phyloP scores from a whole-genome alignment of 1,284 basidiomycete species.

The Acaromyces ingoldii region DNA sequence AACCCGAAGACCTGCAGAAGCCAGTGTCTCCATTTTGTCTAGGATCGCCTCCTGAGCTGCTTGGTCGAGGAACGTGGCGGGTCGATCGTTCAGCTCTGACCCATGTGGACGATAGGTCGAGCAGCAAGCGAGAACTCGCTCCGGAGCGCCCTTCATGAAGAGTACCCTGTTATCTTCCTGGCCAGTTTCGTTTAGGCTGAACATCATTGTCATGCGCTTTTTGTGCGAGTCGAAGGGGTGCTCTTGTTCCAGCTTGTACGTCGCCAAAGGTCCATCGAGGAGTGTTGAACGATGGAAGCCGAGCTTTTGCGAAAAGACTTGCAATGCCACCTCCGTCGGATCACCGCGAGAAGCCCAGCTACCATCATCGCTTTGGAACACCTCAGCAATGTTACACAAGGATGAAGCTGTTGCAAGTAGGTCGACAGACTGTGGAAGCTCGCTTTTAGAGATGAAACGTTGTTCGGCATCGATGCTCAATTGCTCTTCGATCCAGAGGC shows the following conservation, averaged over 20 bases:
- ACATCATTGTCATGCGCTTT: conserved; percentile 47
- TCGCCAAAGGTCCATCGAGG: conserved; percentile 10
- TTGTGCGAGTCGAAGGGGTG: conserved; percentile 47
- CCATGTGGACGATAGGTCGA: neutral
- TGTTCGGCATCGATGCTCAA: too few relatives aligned
- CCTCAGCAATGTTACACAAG: conserved; percentile 41
- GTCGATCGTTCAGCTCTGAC: neutral
- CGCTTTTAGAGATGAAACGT: too few relatives aligned
- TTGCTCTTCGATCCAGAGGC: too few relatives aligned
- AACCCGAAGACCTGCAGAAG: conserved; percentile 43
- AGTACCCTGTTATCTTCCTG: conserved; percentile 17
- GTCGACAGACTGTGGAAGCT: conserved; percentile 17
- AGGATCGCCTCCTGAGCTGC: conserved; percentile 24
- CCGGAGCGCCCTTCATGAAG: conserved; percentile 50
- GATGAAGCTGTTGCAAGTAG: conserved; percentile 32
- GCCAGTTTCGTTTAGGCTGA: conserved; percentile 10
- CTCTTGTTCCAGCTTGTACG: conserved; percentile 29
- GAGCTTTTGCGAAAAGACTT: conserved; percentile 34
- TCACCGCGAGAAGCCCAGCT: conserved; percentile 34
- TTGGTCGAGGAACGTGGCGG: conserved; percentile 19
- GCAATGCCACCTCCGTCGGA: conserved; percentile 41
- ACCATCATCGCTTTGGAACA: conserved; percentile 20
- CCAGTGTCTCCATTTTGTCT: conserved; percentile 40
- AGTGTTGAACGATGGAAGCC: conserved; percentile 22
- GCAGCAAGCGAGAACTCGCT: conserved; percentile 44